These are phyloP conservation scores for Xylaria bambusicola DNA, from an alignment of 495 filamentous ascomycete species.

Conservation along the genomic window DNA sequence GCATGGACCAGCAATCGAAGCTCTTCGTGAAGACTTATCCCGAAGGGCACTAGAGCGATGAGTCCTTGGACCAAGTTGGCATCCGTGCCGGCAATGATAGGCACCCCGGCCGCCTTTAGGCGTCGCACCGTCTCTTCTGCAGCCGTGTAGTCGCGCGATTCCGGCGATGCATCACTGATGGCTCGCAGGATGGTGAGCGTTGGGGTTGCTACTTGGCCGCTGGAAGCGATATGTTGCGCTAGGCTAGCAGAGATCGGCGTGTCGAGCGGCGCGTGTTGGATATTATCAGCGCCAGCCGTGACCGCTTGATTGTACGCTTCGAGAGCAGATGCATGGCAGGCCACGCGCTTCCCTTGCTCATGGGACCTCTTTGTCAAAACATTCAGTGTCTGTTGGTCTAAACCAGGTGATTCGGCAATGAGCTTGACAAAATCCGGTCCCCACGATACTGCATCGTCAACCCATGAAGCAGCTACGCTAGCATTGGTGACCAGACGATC, in stretches of 20 bases:
- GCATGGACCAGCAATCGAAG: slow-evolving; percentile 5
- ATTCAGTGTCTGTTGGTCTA: slow-evolving; percentile 8
- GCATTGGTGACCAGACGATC: slow-evolving; percentile 1
- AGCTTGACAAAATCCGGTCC: slow-evolving; percentile 12
- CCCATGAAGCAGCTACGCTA: slow-evolving; percentile 3
- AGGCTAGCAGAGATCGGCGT: background rate
- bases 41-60: background rate
- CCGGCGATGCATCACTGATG: background rate
- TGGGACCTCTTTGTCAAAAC: slow-evolving; percentile 12
- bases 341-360: background rate
- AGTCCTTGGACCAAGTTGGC: slow-evolving; percentile 5
- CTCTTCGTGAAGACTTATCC: slow-evolving; percentile 11
- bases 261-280: slow-evolving; percentile 7
- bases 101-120: slow-evolving; percentile 5
- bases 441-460: slow-evolving; percentile 1
- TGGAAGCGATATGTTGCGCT: background rate
- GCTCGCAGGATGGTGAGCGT: slow-evolving; percentile 6
- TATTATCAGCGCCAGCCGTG: background rate
- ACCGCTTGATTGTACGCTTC: background rate
- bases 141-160: slow-evolving; percentile 4
- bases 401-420: slow-evolving; percentile 5
- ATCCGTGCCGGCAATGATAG: slow-evolving; percentile 7
- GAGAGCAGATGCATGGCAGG: background rate
- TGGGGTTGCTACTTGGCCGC: slow-evolving; percentile 3
- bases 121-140: slow-evolving; percentile 2